Base-by-base conservation (phyloP, 306 rosid species). In the Cucurbita pepo region DNA sequence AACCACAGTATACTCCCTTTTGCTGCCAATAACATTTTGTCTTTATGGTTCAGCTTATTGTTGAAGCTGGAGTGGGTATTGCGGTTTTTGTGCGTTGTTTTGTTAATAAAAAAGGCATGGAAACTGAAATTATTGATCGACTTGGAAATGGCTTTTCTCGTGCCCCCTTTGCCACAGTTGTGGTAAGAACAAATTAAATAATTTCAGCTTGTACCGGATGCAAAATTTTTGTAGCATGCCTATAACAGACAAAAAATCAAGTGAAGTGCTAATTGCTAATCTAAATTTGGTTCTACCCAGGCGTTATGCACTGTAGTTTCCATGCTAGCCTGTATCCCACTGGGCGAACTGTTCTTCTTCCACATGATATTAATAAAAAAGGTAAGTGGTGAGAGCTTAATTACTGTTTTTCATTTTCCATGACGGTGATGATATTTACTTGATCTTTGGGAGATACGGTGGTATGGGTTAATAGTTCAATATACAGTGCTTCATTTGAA, bases 121-220 rank as follows among this genome's bases (percentile, higher is more conserved):
- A 93, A 77, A 71, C 90, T 78, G 98, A 93, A 83, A 90, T 93
- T 57, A 77, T 93, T 76, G 91, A 90, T 81, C 82, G 89, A 56
- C 98, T 93, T 76, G 98, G 98, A 88, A 93, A 93, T 83, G 97
- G 98, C 76, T 93, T 90, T 73, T 85, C 98, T 76, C 96, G 96
- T 21, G 88, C 97, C 66, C 98, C 97, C 15, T 90, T 93, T 71
- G 97, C 98, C 10, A 87, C 91, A 47, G 90, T 93, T 80, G 98
- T 93, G 97, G 98, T 93, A 72, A 55, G 40, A 45, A 88, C 34
- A 15, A 77, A 12, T 22, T 67, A 54, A 76, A 59, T 9, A 61
- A 75, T 52, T 69, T 56, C 15, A 25, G 34, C 72, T 22, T 50
- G 22, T 25, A 48, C 8, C 5, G 4, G n/a, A 69, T 34, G 13